Conservation (phyloP, 2,329 filamentous ascomycete genomes). For the Talaromyces rugulosus region DNA sequence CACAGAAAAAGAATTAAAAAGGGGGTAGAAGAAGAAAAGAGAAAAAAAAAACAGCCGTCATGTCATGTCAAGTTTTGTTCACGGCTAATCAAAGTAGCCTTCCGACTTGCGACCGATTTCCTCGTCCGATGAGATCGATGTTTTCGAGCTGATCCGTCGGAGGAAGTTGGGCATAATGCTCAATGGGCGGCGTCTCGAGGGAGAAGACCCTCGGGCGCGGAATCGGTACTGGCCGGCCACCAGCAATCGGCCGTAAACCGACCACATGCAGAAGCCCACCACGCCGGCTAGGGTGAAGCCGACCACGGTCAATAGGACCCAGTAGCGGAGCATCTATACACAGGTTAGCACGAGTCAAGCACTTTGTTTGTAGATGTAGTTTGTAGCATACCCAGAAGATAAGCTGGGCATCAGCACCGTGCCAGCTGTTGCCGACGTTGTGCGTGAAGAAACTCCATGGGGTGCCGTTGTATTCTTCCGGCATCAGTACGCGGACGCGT, state of each 20-base stretch:
- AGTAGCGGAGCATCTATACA: constrained; percentile 52
- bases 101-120: constrained; percentile 29
- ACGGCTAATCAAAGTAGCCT: constrained; percentile 35
- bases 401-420: constrained; percentile 58
- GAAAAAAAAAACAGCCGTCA: constrained; percentile 8
- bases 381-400: constrained; percentile 57
- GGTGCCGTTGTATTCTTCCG: constrained; percentile 64
- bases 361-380: not conserved
- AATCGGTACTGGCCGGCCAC: constrained; percentile 39
- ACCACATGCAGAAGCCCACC: constrained; percentile 48
- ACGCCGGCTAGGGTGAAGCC: constrained; percentile 48
- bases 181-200: constrained; percentile 30
- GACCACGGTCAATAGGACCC: constrained; percentile 51
- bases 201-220: constrained; percentile 17
- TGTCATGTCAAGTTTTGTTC: constrained; percentile 22
- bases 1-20: not conserved
- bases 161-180: constrained; percentile 31
- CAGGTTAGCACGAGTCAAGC: not conserved
- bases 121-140: constrained; percentile 38
- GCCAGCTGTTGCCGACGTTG: constrained; percentile 62
- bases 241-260: constrained; percentile 46
- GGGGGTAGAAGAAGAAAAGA: not conserved
- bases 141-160: constrained; percentile 36
- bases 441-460: constrained; percentile 70
- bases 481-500: constrained; percentile 65